Base-by-base conservation (phyloP, 2,329 filamentous ascomycete species). In the Thielaviopsis euricoi region DNA sequence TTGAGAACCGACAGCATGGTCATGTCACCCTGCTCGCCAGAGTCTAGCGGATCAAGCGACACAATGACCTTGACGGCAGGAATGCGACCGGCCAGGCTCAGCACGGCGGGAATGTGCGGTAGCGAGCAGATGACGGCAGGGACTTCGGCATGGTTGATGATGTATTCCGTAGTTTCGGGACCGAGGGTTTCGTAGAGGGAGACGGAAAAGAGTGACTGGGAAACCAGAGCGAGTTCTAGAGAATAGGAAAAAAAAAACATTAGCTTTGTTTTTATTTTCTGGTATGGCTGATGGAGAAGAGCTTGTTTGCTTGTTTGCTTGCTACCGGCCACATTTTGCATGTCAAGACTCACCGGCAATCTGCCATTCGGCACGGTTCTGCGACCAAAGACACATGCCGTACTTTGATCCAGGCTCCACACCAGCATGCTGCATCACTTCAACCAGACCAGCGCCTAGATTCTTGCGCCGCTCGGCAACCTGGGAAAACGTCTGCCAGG, bases 161-260 rank as follows among this genome's bases (percentile, higher is more conserved):
- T 96, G 73, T 87, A 97, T 72, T 97, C 89, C 59, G 87, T 90
- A 2, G 90, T 82, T 64, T 95, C 88, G 13, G 91, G 85, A 10
- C 91, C 91, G 5, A 98, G 80, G 13, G 91, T 96, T 71, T 97
- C 93, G 74, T 98, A 98, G 55, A 98, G 84, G 5, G 91, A 95
- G 58, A 98, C 89, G 22, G 86, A 87, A 72, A 79, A 97, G 29
- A 97, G 80, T 7, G 85, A 81, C 70, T 97, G 93, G 13, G 89
- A 93, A 73, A 87, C 82, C 68, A 87, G 84, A 46, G 82, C 93
- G 66, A 97, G 74, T 75, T 97, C 91, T 88, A 59, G 37, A 43
- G 2, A 21, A 40, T 22, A 7, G 15, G 26, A 17, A 29, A 25
- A 51, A 23, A 52, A 58, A 49, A 61, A 29, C 13, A 21, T 52